Base-by-base conservation (phyloP, 2,329 filamentous ascomycete genomes). In the Mariannaea sp. region DNA sequence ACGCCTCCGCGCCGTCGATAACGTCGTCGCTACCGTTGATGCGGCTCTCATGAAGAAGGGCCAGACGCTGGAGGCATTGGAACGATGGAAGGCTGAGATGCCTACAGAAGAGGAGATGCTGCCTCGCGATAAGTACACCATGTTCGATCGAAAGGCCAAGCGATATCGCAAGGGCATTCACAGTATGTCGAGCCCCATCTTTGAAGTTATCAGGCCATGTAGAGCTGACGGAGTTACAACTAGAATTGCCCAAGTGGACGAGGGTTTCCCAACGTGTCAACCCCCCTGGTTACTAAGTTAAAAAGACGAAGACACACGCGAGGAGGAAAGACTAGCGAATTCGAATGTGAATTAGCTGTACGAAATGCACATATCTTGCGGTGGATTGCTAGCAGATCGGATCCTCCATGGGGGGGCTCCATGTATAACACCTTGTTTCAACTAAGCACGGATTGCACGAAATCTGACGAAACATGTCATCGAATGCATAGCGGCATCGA, bases 91-190 rank as follows among this genome's bases (percentile, higher is more conserved):
- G 80, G 81, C 82, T 30, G 91, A 96, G 75, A 99, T 99, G 94
- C 94, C 94, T 17, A 89, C 85, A 20, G 94, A 99, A 80, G 82
- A 85, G 68, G 92, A 97, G 80, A 99, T 99, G 94, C 72, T 96
- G 72, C 88, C 94, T 40, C 88, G 85, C 75, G 94, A 99, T 77
- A 99, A 99, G 77, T 99, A 99, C 77, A 96, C 91, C 22, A 88
- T 99, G 68, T 99, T 97, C 75, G 93, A 96, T 75, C 87, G 92
- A 66, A 97, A 97, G 75, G 92, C 89, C 72, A 96, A 92, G 85
- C 87, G 84, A 66, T 99, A 97, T 74, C 82, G 94, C 71, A 99
- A 99, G 84, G 90, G 92, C 50, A 92, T 99, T 73, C 93, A 97
- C 77, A 97, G 92, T 96, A 82, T 66, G 91, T 85, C 51, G 14